Conservation (phyloP, 257 asterid species). For the Agastache rugosa region DNA sequence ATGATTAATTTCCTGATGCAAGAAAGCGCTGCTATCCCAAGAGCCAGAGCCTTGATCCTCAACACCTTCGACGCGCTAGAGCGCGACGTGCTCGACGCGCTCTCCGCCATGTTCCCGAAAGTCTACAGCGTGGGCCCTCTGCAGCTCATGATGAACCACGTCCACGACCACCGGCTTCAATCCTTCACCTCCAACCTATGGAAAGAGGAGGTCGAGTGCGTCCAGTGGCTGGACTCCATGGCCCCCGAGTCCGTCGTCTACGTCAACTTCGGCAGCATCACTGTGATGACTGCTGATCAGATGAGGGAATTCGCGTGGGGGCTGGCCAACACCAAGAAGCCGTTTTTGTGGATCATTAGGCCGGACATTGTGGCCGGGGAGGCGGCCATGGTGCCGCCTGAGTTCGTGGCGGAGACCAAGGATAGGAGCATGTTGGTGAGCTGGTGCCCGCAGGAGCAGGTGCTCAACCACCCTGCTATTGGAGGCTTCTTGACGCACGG, state of each 20-base stretch:
- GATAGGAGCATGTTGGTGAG: conserved; percentile 52
- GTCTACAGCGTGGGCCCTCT: conserved; percentile 55
- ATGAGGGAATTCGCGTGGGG: conserved; percentile 65
- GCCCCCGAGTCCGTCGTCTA: conserved; percentile 52
- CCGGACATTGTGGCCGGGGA: conserved; percentile 58
- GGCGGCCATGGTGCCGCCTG: conserved; percentile 51
- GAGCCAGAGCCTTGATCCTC: conserved; percentile 47
- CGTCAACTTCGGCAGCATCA: conserved; percentile 67
- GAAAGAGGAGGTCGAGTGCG: conserved; percentile 51
- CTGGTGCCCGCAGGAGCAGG: conserved; percentile 64
- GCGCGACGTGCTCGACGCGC: conserved; percentile 37
- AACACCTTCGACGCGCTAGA: conserved; percentile 64
- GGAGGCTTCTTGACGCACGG: conserved; percentile 64
- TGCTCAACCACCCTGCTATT: conserved; percentile 52
- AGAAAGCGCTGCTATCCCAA: conserved; percentile 37
- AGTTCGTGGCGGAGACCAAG: conserved; percentile 47
- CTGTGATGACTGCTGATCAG: conserved; percentile 49
- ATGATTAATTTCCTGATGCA: conserved; percentile 46
- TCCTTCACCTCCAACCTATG: conserved; percentile 49
- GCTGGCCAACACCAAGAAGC: conserved; percentile 50
- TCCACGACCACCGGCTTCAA: conserved; percentile 26
- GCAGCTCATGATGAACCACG: conserved; percentile 42
- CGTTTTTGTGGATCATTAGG: conserved; percentile 58
- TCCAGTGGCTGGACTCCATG: conserved; percentile 50
- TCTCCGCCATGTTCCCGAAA: conserved; percentile 39